Conservation (phyloP, 805 yeast genomes). For the Starmera quercuum region DNA sequence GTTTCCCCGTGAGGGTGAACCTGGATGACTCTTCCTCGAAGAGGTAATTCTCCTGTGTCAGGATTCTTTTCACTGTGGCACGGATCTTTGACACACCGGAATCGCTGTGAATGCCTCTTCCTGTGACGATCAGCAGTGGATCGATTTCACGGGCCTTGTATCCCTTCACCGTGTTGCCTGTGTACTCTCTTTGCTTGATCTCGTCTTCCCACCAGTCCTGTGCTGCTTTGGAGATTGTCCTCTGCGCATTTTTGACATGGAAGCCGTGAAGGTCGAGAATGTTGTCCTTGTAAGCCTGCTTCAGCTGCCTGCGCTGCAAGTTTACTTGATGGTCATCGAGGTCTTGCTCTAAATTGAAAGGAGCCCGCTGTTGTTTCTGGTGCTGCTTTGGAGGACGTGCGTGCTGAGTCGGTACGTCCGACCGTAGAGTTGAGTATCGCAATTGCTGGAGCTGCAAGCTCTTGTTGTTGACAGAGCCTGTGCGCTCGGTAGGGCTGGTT, state of each 20-base stretch:
- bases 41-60: conserved; percentile 30
- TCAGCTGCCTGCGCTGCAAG: conserved; percentile 9
- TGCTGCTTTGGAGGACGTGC: no score
- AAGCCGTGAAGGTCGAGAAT: conserved; percentile 53
- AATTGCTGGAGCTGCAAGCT: no score
- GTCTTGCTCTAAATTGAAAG: not conserved
- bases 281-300: conserved; percentile 11
- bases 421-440: no score
- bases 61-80: conserved; percentile 30
- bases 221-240: conserved; percentile 28
- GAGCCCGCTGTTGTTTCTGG: no score
- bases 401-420: no score
- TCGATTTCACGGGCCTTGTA: conserved; percentile 31
- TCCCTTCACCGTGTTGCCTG: conserved; percentile 27
- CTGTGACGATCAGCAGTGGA: conserved; percentile 48
- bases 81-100: conserved; percentile 48
- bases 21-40: conserved; percentile 40
- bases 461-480: no score
- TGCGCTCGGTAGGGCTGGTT: no score
- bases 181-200: conserved; percentile 29
- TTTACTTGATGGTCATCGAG: conserved; percentile 6
- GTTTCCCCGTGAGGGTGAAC: conserved; percentile 36
- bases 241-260: conserved; percentile 38
- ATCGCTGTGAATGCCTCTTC: conserved; percentile 62
- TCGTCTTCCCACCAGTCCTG: conserved; percentile 62